phyloP scores from a whole-genome alignment of 2,329 filamentous ascomycete genomes.

The Apiospora koreana region DNA sequence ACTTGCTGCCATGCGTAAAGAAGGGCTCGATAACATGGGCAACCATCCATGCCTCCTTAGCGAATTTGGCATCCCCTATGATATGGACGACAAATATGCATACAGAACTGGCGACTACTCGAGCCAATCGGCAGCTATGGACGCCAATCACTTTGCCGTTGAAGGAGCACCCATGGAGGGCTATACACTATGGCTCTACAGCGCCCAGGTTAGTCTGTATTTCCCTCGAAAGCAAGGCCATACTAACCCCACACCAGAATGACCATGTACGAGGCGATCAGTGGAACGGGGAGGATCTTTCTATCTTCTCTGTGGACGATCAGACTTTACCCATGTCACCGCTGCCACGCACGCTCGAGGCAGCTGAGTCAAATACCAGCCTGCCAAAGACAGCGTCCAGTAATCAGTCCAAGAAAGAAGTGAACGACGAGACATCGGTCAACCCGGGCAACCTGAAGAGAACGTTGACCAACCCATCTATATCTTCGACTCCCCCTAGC shows the following conservation, averaged over 20 bases:
- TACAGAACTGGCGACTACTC: conserved; percentile 96
- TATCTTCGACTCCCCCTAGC: conserved; percentile 58
- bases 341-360: conserved; percentile 37
- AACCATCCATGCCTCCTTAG: conserved; percentile 87
- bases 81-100: conserved; percentile 96
- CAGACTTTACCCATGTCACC: conserved; percentile 57
- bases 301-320: conserved; percentile 86
- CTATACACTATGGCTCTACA: conserved; percentile 89
- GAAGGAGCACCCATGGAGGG: conserved; percentile 84
- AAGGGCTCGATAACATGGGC: conserved; percentile 86
- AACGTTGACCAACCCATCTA: conserved; percentile 67
- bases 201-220: conserved; percentile 56
- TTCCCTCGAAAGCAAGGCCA: neutral
- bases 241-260: conserved; percentile 54
- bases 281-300: conserved; percentile 98
- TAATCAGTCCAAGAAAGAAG: conserved; percentile 36
- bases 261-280: conserved; percentile 86
- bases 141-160: conserved; percentile 92
- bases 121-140: conserved; percentile 88
- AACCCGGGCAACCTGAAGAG: conserved; percentile 76
- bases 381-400: conserved; percentile 41
- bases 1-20: conserved; percentile 76
- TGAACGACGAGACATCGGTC: conserved; percentile 58
- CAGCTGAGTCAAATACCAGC: conserved; percentile 49
- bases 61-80: conserved; percentile 96